Evolutionary conservation across 2,329 filamentous ascomycete species (phyloP), one percentile per base, ranked within the genome.

Genomic region (Fusarium humuli): DNA sequence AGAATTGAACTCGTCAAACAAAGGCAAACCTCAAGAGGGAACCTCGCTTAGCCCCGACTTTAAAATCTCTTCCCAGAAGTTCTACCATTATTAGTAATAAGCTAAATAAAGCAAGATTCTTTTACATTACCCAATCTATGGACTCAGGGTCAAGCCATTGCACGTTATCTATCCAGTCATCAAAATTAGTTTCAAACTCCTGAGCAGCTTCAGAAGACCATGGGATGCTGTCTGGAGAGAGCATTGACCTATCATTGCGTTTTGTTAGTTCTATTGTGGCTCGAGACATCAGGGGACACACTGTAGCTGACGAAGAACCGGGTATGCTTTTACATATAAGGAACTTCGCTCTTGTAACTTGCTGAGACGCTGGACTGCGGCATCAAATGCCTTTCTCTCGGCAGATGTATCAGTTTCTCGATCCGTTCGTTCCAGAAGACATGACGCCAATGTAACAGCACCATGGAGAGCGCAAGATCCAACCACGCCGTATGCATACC

Each of bases 141-240:
- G 49, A 41, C 49, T 29, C 49, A 4, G 49, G 49, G 23, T 53
- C n/a, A 25, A 53, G 22, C 49, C 49, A 53, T 13, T 41, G 49
- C 12, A 41, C 34, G 22, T 53, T 41, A 53, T 53, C 49, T 29
- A 53, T 53, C 49, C 49, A 53, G 14, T 53, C 49, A 30, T 53
- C 49, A 11, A 53, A 53, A 53, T 29, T 27, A 20, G 18, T 41
- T 53, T 7, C 49, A 29, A 53, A 53, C 22, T 30, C 23, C 18
- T 41, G 23, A 12, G 49, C 23, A 41, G 34, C 34, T 30, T 53
- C 34, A 5, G 49, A 53, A 22, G 49, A 41, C 49, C 32, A 22
- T 22, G 34, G 7, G 18, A 13, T 5, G 18, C 23, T 41, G 9
- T 41, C 49, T 41, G 49, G 22, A 53, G 34, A 41, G 13, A 53